Evolutionary conservation across 192 early-diverging fungal genomes (phyloP), one percentile per base, ranked within the genome.

Genomic region (Dissophora globulifera): DNA sequence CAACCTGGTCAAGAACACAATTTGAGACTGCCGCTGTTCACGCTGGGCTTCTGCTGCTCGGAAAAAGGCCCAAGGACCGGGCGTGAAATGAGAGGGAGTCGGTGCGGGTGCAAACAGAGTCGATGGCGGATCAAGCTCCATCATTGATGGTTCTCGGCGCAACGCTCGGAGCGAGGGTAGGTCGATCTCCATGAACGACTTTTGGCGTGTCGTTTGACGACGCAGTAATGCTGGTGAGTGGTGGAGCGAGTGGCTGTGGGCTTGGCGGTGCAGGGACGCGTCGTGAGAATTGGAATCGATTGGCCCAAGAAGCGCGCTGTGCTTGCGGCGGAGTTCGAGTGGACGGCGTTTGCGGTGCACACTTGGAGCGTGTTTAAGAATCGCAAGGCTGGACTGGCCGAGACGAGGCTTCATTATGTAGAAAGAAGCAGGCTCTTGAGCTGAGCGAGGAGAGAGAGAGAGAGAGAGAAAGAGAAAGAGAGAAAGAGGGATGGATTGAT

Each of bases 11-110:
- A 76, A 32, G 33, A 76, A 76, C 38, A 67, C 63, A 15, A 76
- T 54, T n/a, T 76, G 72, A 2, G 50, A 50, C 29, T 55, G 63
- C 11, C 58, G 20, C 20, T 76, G 72, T 22, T 61, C 63, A 2
- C 72, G 72, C 19, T 76, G 70, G 10, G 70, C 70, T 22, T 75
- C 70, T 0, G 70, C 70, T 0, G 70, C 70, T 12, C 66, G 70
- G 40, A 75, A 75, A 29, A 75, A 75, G 0, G 70, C 70, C 70
- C 70, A 75, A 27, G 70, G 70, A 9, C 70, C 70, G 1, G 70
- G 70, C 15, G 57, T n/a, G 33, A 75, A 75, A 13, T 75, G 54
- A 4, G 70, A 30, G 0, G 70, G 70, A 3, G 11, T 43, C 2
- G 70, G 70, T 4, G 62, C 43, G 12, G 70, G 70, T 3, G 56